phyloP scores from a whole-genome alignment of 768 basidiomycete species.

The Tylopilus sp. region DNA sequence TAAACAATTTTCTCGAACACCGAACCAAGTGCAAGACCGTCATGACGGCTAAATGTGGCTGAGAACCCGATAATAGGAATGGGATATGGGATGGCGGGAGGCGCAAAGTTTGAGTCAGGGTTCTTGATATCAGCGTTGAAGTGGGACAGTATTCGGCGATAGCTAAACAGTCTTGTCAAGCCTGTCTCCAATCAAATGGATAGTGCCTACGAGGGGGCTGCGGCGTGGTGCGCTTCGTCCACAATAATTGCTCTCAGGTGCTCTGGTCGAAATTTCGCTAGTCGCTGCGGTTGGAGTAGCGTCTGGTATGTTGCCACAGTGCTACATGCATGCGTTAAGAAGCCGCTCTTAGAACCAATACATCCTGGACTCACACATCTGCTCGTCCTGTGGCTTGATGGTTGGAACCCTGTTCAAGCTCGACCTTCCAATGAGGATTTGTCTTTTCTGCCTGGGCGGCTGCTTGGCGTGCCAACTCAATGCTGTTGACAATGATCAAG shows the following conservation, averaged over 20 bases:
- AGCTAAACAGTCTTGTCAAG: constrained; percentile 40
- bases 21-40: constrained; percentile 82
- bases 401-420: constrained; percentile 86
- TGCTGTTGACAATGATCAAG: constrained; percentile 83
- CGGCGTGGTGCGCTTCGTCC: constrained; percentile 96
- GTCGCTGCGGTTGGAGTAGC: constrained; percentile 55
- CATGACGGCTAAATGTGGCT: constrained; percentile 91
- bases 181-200: neutral
- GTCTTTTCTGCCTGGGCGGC: constrained; percentile 64
- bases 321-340: constrained; percentile 34
- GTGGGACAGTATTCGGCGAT: constrained; percentile 77
- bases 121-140: constrained; percentile 68
- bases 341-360: neutral
- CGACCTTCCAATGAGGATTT: constrained; percentile 74
- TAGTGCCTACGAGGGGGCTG: constrained; percentile 79
- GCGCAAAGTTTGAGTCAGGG: constrained; percentile 43
- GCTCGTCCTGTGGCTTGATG: constrained; percentile 75
- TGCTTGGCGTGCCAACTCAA: constrained; percentile 88
- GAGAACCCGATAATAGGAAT: constrained; percentile 93
- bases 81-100: constrained; percentile 39
- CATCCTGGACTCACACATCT: constrained; percentile 58
- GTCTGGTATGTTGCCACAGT: constrained; percentile 92
- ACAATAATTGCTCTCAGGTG: constrained; percentile 74
- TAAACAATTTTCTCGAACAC: constrained; percentile 92
- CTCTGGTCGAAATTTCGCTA: constrained; percentile 72